Evolutionary conservation across 2,329 filamentous ascomycete species (phyloP), one percentile per base, ranked within the genome.

Genomic region (Calonectria pseudoreteaudii): DNA sequence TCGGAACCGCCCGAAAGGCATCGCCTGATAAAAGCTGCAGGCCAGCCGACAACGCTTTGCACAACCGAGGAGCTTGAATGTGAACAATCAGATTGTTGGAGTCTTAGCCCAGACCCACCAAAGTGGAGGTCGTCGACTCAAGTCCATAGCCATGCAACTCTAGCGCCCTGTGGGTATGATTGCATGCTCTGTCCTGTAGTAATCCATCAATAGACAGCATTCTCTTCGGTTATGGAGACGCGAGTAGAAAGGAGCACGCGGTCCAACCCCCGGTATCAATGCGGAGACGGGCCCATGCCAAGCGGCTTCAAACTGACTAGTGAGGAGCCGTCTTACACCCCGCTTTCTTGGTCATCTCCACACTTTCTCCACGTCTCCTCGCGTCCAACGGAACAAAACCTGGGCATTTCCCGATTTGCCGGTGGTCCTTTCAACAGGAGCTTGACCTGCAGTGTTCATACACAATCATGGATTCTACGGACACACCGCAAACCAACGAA

Each of bases 321-420:
- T 34, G 31, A 23, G 30, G 53, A n/a, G 41, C 56, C 20, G 38
- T 50, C 49, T 26, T 3, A 36, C 68, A 56, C 58, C 68, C 69
- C 62, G 66, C 72, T 66, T 72, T 49, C 72, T 64, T 38, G 28
- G 56, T 38, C 65, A 52, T 34, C 65, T 23, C 66, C 58, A 28
- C 62, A 38, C 41, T 41, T 41, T 18, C 64, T 68, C 64, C 68
- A 58, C 49, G 62, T 20, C 52, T 70, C 28, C 8, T 41, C 9
- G 4, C 47, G 14, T 38, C 36, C 11, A 41, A 44, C 65, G 50
- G 58, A 62, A 67, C 68, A 71, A 71, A 74, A 74, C 28, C 69
- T 41, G 62, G 31, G 30, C 36, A 74, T 74, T 72, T 74, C 58
- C 69, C 73, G 69, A 72, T 72, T 74, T 69, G n/a, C 73, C 73